Base-by-base conservation (phyloP, 345 rosid species). In the Citrus cavaleriei region DNA sequence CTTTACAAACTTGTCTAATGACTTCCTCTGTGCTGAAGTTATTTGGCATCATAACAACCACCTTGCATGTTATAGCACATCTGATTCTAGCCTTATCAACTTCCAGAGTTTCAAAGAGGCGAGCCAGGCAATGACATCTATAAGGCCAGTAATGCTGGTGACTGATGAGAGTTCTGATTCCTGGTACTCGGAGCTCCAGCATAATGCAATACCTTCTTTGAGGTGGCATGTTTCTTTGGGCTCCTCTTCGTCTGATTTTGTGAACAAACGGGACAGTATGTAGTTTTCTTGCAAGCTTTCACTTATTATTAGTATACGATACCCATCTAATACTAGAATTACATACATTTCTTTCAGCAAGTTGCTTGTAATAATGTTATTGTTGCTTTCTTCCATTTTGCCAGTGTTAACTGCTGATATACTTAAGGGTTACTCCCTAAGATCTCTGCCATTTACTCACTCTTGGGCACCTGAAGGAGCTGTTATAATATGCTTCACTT, bases 401-500 rank as follows among this genome's bases (percentile, higher is more conserved):
- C 54, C 84, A 92, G 95, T 83, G 35, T 81, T 89, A 72, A 82
- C 91, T 27, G 79, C 77, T 37, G 91, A 88, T 76, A 82, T 79
- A 84, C 76, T 89, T 70, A 81, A 79, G 81, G 83, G 77, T 28
- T 18, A 64, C 24, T 21, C 27, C 0, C 22, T 19, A 24, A 75
- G 78, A 35, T 69, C 83, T 78, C 74, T 73, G 28, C 68, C 81
- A 32, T 10, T 78, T 32, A 76, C 81, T 66, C 89, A 85, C 51
- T 51, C 83, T 10, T 93, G 91, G 94, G 94, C 96, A 65, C 89
- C 92, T n/a, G 85, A 89, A 77, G 92, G 88, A 27, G 93, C 94
- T 71, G 92, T 84, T 7, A 25, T 95, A 68, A 89, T 93, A 78
- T 95, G 97, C 86, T 95, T 95, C 82, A 95, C 95, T 79, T 92